phyloP scores from a whole-genome alignment of 208 protist species.

The Leishmania lainsoni region DNA sequence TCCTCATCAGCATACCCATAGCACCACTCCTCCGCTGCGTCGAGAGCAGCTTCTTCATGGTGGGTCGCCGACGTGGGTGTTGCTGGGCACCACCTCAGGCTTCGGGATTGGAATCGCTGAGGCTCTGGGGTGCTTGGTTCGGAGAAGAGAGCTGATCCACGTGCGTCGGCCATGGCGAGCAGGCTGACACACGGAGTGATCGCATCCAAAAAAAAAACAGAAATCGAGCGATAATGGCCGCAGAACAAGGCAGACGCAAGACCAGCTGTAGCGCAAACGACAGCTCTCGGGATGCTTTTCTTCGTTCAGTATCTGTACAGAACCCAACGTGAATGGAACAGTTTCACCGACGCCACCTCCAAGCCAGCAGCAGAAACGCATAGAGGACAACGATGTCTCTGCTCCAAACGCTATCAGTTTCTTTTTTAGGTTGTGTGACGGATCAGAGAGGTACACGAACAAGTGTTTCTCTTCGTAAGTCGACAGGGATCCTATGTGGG shows the following conservation, averaged over 20 bases:
- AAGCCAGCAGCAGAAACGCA: background rate
- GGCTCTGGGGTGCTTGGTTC: conserved; percentile 24
- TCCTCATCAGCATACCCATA: conserved; percentile 8
- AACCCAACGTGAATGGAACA: background rate
- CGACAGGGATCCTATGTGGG: background rate
- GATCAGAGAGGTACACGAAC: background rate
- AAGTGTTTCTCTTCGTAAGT: background rate
- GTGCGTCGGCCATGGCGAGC: background rate
- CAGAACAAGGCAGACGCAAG: background rate
- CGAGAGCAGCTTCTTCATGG: background rate
- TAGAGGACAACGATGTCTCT: background rate
- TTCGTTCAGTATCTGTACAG: background rate
- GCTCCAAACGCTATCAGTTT: background rate
- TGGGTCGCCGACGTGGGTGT: background rate
- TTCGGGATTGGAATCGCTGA: conserved; percentile 19
- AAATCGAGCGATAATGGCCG: background rate
- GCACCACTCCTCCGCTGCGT: background rate
- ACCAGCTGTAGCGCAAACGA: background rate
- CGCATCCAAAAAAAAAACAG: background rate
- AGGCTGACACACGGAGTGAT: background rate
- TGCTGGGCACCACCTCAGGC: background rate
- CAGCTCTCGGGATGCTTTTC: background rate
- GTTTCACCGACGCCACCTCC: background rate
- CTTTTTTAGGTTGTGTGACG: background rate
- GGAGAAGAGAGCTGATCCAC: background rate